Evolutionary conservation across 2,329 filamentous ascomycete species (phyloP), one percentile per base, ranked within the genome.

Genomic region (Verticillium nonalfalfae): DNA sequence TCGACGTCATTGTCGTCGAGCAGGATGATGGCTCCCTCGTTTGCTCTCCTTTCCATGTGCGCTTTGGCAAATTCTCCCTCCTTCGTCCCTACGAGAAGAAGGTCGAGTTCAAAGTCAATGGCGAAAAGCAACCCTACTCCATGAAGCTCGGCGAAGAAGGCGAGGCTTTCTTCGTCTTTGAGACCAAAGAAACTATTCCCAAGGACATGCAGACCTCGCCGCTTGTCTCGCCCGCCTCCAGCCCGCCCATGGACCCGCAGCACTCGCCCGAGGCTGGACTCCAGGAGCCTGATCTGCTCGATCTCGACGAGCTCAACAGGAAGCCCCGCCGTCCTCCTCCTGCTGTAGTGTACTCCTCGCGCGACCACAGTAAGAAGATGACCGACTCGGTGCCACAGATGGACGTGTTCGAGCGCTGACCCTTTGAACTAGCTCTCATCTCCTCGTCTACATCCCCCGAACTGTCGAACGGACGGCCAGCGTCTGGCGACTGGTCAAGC

Each of bases 141-240:
- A 99, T 99, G 95, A 99, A 99, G 78, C 84, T 99, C 21, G 95
- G 95, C 55, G 95, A 99, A 73, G 95, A 92, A 59, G 95, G 95
- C 66, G 95, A 99, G 79, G 95, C 95, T 33, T 99, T 99, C 78
- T 99, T 99, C 75, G 93, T 99, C 66, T 98, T 99, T 71, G 93
- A 98, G 78, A 99, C 95, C 9, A 90, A 89, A 59, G 91, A 94
- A 68, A 89, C 87, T 69, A 95, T 99, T 62, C 95, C 95, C n/a
- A 90, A 91, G 73, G 91, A 90, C 61, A 79, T 98, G 71, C 95
- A 98, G 77, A 99, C 95, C 1, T 98, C 94, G 57, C 95, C 95
- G 38, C 81, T 98, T 59, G 90, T 96, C 59, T 97, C 93, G 31
- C 95, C 95, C 5, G 89, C 87, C n/a, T 85, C 86, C 60, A 97